These are phyloP conservation scores for Exutisphaerella laricina DNA, from an alignment of 2,329 filamentous ascomycete species.

Conservation along the genomic window DNA sequence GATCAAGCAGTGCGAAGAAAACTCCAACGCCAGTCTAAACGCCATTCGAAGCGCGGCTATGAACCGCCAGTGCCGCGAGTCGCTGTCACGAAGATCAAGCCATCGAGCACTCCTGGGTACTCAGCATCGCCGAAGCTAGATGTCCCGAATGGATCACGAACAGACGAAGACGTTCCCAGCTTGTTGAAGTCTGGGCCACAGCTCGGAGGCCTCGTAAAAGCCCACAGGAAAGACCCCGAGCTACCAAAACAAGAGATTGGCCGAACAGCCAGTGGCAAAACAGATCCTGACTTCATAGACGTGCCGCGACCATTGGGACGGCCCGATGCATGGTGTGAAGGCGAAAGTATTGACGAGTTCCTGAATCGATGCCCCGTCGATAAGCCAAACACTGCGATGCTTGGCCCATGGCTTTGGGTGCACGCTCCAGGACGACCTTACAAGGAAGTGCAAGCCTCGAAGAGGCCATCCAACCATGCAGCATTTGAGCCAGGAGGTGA, in stretches of 20 bases:
- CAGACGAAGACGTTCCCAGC: constrained; percentile 11
- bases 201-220: constrained; percentile 10
- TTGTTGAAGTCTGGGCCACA: constrained; percentile 22
- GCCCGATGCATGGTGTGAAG: constrained; percentile 48
- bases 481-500: constrained; percentile 51
- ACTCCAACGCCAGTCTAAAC: constrained; percentile 5
- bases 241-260: neutral
- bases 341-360: constrained; percentile 61
- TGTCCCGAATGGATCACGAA: neutral
- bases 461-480: constrained; percentile 41
- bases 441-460: constrained; percentile 31
- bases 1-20: constrained; percentile 9
- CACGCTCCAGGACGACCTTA: constrained; percentile 52
- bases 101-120: neutral
- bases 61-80: constrained; percentile 2
- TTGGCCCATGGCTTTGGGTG: constrained; percentile 66
- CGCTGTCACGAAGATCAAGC: constrained; percentile 8
- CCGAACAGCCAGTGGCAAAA: constrained; percentile 4
- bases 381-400: constrained; percentile 46
- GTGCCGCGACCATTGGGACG: constrained; percentile 57
- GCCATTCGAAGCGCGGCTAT: constrained; percentile 8
- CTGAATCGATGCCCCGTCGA: constrained; percentile 62
- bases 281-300: constrained; percentile 26
- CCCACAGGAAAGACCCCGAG: neutral
- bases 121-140: too few relatives aligned